Evolutionary conservation across 345 rosid genomes (phyloP).

Genomic region (Populus alba): DNA sequence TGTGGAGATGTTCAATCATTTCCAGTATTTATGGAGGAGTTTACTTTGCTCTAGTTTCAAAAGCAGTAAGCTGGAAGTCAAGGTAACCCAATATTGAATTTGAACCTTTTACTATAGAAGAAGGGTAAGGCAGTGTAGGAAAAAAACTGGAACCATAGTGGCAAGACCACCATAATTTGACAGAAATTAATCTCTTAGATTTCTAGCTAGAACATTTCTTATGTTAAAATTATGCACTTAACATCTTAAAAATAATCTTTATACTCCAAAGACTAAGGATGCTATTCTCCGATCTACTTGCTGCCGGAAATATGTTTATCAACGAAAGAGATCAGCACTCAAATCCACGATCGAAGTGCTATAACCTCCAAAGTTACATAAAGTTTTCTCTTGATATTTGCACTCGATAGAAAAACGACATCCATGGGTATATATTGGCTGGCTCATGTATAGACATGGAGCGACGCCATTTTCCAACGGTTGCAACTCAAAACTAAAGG

Average conservation of each 20-base stretch:
- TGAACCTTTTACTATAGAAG: background rate
- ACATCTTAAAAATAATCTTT: no score
- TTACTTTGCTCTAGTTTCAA: background rate
- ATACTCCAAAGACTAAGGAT: background rate
- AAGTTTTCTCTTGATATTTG: background rate
- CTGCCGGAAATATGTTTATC: background rate
- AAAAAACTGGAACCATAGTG: background rate
- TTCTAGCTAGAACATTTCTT: background rate
- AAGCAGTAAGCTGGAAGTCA: background rate
- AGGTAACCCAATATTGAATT: background rate
- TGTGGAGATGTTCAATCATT: background rate
- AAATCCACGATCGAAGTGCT: background rate
- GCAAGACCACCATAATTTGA: background rate
- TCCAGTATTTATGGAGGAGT: background rate
- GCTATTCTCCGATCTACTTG: background rate
- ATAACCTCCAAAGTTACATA: background rate
- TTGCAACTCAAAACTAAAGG: background rate
- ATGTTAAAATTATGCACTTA: background rate
- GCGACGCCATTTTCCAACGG: background rate
- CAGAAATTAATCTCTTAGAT: background rate
- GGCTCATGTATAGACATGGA: no score
- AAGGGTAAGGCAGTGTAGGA: background rate
- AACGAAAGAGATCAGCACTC: background rate
- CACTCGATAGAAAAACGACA: background rate
- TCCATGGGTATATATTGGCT: background rate